A percentile compares a stretch with the other conserved stretches of the same genome.
phyloP scores from a whole-genome alignment of 345 rosid genomes.

The Rhodamnia rubescens region DNA sequence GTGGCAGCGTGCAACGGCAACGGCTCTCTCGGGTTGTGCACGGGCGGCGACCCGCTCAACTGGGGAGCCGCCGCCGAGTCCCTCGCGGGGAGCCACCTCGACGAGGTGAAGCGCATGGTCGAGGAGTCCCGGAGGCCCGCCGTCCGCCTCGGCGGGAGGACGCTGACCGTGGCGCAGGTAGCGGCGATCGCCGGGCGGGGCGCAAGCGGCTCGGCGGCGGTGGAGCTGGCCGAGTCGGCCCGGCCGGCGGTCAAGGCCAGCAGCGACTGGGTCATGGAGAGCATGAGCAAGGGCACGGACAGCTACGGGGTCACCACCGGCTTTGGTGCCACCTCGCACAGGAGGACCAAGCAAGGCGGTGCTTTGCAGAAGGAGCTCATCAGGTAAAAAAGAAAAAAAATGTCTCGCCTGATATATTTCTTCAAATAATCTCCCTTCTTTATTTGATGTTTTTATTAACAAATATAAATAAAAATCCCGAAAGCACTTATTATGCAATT shows the following conservation, averaged over 20 bases:
- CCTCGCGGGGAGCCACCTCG: slow-evolving; percentile 74
- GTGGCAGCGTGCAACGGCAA: not conserved
- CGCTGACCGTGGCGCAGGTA: slow-evolving; percentile 74
- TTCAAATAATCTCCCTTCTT: not conserved
- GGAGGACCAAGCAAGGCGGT: slow-evolving; percentile 60
- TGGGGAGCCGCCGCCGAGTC: slow-evolving; percentile 65
- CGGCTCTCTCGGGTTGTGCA: not conserved
- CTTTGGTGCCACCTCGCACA: slow-evolving; percentile 63
- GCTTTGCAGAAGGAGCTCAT: slow-evolving; percentile 71
- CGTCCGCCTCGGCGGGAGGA: slow-evolving; percentile 58
- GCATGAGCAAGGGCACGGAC: slow-evolving; percentile 62
- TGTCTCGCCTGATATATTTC: not conserved
- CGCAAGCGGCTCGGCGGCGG: slow-evolving; percentile 7
- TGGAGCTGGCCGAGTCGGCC: slow-evolving; percentile 42
- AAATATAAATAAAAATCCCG: not conserved
- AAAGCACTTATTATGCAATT: not conserved
- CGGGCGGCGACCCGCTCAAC: slow-evolving; percentile 43
- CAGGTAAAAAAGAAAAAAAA: slow-evolving; percentile 18
- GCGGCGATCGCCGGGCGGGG: slow-evolving; percentile 31
- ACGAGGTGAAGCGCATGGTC: slow-evolving; percentile 74
- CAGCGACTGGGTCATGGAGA: slow-evolving; percentile 80
- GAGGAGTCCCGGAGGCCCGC: slow-evolving; percentile 45
- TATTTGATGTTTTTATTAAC: not conserved
- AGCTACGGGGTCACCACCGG: slow-evolving; percentile 79
- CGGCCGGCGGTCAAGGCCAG: slow-evolving; percentile 60